phyloP scores from a whole-genome alignment of 345 rosid species.

The Brassica juncea region DNA sequence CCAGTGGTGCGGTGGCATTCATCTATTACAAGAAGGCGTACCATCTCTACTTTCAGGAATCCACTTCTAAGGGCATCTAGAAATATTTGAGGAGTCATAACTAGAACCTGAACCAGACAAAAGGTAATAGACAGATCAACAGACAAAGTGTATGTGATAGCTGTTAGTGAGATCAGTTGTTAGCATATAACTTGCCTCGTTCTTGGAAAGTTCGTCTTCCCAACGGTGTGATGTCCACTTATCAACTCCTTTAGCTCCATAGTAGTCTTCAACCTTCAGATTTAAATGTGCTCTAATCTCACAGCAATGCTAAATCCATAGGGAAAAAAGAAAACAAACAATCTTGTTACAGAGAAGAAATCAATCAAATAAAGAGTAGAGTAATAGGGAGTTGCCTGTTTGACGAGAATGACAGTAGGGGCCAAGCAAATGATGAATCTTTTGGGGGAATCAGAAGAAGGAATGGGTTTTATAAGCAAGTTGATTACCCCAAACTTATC shows the following conservation, averaged over 20 bases:
- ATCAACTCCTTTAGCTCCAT: conserved; percentile 78
- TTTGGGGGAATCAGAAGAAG: conserved; percentile 39
- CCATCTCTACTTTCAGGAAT: conserved; percentile 57
- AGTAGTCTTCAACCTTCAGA: conserved; percentile 65
- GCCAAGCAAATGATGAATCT: conserved; percentile 72
- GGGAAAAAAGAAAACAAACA: no score
- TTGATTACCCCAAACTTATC: conserved; percentile 72
- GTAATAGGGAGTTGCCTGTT: conserved; percentile 51
- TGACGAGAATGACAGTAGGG: conserved; percentile 77
- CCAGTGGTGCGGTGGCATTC: conserved; percentile 88
- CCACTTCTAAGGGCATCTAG: conserved; percentile 72
- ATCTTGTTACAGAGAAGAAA: not conserved
- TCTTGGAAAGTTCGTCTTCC: conserved; percentile 66
- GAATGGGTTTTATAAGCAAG: conserved; percentile 58
- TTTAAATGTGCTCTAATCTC: conserved; percentile 47
- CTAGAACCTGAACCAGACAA: conserved; percentile 60
- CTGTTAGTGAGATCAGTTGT: not conserved
- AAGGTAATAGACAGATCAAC: conserved; percentile 10
- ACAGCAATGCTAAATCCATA: conserved; percentile 66
- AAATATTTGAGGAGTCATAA: conserved; percentile 92
- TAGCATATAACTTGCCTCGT: conserved; percentile 49
- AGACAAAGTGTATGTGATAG: conserved; percentile 3
- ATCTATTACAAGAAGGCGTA: conserved; percentile 70
- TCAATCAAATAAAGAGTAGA: not conserved
- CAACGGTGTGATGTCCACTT: conserved; percentile 60